Evolutionary conservation across 371 early-diverging fungal genomes (phyloP).

Genomic region (Mucor irregularis): DNA sequence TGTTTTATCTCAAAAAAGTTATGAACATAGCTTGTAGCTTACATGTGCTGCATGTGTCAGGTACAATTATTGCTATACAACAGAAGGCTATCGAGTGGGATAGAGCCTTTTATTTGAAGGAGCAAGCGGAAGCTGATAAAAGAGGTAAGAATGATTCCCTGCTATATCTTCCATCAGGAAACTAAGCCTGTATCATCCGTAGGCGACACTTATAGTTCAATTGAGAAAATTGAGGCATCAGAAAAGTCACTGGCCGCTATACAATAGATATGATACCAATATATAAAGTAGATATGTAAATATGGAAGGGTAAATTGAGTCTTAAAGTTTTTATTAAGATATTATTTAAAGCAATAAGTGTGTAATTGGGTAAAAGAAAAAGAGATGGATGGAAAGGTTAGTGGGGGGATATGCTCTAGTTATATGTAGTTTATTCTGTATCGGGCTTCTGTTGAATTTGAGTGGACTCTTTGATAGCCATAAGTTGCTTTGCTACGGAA

Average conservation of each 20-base stretch:
- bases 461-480: slow-evolving; percentile 80
- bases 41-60: slow-evolving; percentile 35
- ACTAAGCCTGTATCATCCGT: background rate
- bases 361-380: too few species aligned
- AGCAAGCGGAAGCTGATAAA: slow-evolving; percentile 27
- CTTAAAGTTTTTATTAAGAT: too few species aligned
- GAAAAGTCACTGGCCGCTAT: slow-evolving; percentile 11
- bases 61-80: slow-evolving; percentile 41
- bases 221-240: slow-evolving; percentile 30
- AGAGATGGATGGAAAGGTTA: too few species aligned
- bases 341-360: too few species aligned
- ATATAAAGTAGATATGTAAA: too few species aligned
- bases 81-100: slow-evolving; percentile 39
- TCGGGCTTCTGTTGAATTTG: slow-evolving; percentile 22
- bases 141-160: slow-evolving; percentile 33
- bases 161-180: background rate
- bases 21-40: slow-evolving; percentile 30
- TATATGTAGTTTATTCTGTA: background rate
- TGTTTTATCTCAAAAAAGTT: slow-evolving; percentile 46
- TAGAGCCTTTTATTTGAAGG: slow-evolving; percentile 32
- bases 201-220: slow-evolving; percentile 24
- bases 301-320: too few species aligned
- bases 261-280: slow-evolving; percentile 1
- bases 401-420: too few species aligned
- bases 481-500: slow-evolving; percentile 87